Evolutionary conservation across 2,329 filamentous ascomycete species (phyloP), one percentile per base, ranked within the genome.

Genomic region (Volutella citrinella): DNA sequence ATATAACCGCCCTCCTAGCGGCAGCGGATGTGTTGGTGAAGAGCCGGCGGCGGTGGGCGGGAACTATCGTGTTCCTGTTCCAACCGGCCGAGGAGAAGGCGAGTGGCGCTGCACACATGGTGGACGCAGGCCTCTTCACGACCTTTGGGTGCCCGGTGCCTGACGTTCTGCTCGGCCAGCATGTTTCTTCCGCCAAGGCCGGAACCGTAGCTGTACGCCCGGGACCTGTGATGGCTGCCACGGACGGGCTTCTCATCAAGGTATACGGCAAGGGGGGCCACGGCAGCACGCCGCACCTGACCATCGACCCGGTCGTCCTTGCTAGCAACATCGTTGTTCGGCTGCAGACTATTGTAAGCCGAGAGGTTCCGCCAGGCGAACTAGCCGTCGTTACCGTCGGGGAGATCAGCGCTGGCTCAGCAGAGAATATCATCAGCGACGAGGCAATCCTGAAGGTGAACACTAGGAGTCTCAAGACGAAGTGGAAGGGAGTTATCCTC

Each of bases 41-140:
- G 0, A 54, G 60, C 0, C 63, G 56, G n/a, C 46, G 66, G 0
- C 19, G 42, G 1, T 87, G 82, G 82, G 63, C 54, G 9, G 82
- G 82, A 0, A 85, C 78, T 1, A 47, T 86, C 14, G 60, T 87
- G 6, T 54, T 82, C 7, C 56, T 78, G 4, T 87, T 86, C 54
- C 83, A 87, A 48, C 82, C 82, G 0, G 73, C 75, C 3, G 82
- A 86, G 52, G 82, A 87, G 54, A 66, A 72, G 3, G 78, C 72
- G 0, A 68, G 64, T 1, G 82, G 82, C 0, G 82, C 82, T 1
- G 45, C 56, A 13, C 52, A 49, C 7, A 65, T 67, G 63, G 49
- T 64, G 0, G 59, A 65, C 2, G 61, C 59, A 11, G 63, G 61
- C 0, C 47, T 65, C 4, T 66, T 58, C 29, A 46, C 46, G 2